Percentiles rank a stretch among this genome's conserved stretches.
phyloP scores from a whole-genome alignment of 2,329 filamentous ascomycete species.

The Xenoacremonium recifei region DNA sequence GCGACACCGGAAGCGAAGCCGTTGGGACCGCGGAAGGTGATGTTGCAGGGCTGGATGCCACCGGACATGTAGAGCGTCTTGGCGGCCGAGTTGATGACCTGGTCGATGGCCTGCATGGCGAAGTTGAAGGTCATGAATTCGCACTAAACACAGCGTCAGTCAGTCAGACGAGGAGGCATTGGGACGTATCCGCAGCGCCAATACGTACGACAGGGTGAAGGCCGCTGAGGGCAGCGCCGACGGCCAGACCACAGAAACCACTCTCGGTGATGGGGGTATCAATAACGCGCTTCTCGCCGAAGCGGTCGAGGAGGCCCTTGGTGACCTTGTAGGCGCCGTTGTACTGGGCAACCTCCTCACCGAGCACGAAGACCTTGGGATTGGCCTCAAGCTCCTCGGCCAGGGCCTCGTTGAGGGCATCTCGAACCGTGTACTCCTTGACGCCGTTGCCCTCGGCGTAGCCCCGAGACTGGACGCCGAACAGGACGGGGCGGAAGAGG shows the following conservation, averaged over 20 bases:
- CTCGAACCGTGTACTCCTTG: conserved; percentile 96
- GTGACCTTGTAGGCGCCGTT: conserved; percentile 99
- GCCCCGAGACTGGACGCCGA: conserved; percentile 48
- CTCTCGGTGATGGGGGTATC: conserved; percentile 98
- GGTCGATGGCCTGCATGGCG: conserved; percentile 99
- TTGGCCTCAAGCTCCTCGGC: conserved; percentile 95
- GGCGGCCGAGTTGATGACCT: conserved; percentile 97
- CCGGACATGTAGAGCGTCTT: conserved; percentile 99
- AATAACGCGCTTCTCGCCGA: conserved; percentile 95
- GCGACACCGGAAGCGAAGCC: conserved; percentile 94
- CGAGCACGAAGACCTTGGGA: conserved; percentile 91
- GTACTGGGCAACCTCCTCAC: conserved; percentile 99
- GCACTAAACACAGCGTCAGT: conserved; percentile 56
- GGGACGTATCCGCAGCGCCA: not conserved
- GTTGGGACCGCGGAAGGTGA: conserved; percentile 99
- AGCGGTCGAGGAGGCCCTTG: conserved; percentile 94
- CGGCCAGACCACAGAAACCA: conserved; percentile 89
- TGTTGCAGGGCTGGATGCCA: conserved; percentile 98
- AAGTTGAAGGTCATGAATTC: conserved; percentile 99
- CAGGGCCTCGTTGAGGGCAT: conserved; percentile 96
- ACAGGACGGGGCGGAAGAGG: conserved; percentile 36
- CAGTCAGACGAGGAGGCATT: conserved; percentile 1
- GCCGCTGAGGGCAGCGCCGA: conserved; percentile 91
- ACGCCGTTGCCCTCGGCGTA: conserved; percentile 59
- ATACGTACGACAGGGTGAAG: conserved; percentile 84